Base-by-base conservation (phyloP, 495 filamentous ascomycete genomes). In the Tuber aestivum region DNA sequence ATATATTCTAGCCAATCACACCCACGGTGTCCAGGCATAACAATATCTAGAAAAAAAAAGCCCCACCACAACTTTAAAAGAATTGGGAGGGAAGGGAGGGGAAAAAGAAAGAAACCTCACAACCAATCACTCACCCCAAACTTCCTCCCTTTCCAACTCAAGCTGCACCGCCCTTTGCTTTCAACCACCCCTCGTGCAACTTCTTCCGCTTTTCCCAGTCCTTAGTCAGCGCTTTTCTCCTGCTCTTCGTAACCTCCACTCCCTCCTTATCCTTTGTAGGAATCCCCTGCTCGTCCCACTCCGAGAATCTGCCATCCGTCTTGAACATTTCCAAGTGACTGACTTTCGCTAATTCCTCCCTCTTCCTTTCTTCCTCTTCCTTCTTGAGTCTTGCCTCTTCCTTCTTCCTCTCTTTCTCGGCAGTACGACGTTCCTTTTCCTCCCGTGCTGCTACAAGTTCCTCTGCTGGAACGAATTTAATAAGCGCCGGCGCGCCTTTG, bases 131-230 rank as follows among this genome's bases (percentile, higher is more conserved):
- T 35, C 56, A 12, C 32, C 14, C 56, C 9, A 61, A 9, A 23
- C 45, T 1, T 50, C 10, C 2, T 61, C 12, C 50, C 48, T 27
- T 35, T 12, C 27, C 27, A 9, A 35, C 14, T 65, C 56, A 65
- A 65, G 56, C 56, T 6, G 56, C 1, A 14, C 56, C 41, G 9
- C 20, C 32, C 37, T 40, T 42, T 41, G 50, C 41, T 50, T 72
- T 69, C 40, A 74, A 27, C 76, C 76, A 81, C 45, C 72, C 76
- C 32, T 97, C 92, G 83, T 97, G 92, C 74, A 88, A 80, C 87
- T 93, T 97, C 87, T 92, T 96, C 87, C 97, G 95, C 83, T 86
- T 90, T 82, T 97, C 93, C 93, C 93, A 97, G 41, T 93, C 92
- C 86, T 98, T 98, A 85, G 85, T 90, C 48, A 98, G 83, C 88